Conservation (phyloP, 73 alveolate genomes). For the Paramecium octaurelia region DNA sequence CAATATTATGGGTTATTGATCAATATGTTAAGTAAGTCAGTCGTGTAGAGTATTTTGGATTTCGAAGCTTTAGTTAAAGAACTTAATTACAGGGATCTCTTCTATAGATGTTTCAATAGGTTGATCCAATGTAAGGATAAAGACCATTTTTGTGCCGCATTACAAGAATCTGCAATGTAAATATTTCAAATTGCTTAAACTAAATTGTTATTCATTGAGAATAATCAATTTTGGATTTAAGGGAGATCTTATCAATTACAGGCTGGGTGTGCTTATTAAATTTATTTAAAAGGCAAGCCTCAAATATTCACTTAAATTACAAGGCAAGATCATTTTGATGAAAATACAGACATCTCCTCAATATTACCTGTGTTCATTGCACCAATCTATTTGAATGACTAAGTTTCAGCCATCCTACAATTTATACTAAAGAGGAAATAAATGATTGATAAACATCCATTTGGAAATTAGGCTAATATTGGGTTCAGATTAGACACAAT, state of each 20-base stretch:
- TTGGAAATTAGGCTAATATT: conserved; percentile 36
- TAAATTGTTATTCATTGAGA: neutral
- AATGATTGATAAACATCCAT: conserved; percentile 32
- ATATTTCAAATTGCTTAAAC: conserved; percentile 11
- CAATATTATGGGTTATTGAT: conserved; percentile 33
- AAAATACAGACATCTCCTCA: conserved; percentile 22
- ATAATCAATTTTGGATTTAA: neutral
- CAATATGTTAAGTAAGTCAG: conserved; percentile 35
- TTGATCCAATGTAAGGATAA: neutral
- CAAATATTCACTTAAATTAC: neutral
- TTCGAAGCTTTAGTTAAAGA: conserved; percentile 22
- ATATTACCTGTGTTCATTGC: conserved; percentile 15
- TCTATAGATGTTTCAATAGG: neutral
- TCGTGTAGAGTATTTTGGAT: conserved; percentile 14
- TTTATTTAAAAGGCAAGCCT: conserved; percentile 3
- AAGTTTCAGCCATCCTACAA: conserved; percentile 20
- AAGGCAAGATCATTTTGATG: neutral
- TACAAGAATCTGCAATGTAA: neutral
- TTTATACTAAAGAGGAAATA: neutral
- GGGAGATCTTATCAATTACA: neutral
- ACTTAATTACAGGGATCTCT: conserved; percentile 12
- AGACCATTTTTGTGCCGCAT: neutral
- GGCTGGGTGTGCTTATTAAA: conserved; percentile 17
- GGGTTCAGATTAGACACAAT: conserved; percentile 4
- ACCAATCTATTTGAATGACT: neutral